phyloP scores from a whole-genome alignment of 441 rosid genomes.

The Croton setiger region DNA sequence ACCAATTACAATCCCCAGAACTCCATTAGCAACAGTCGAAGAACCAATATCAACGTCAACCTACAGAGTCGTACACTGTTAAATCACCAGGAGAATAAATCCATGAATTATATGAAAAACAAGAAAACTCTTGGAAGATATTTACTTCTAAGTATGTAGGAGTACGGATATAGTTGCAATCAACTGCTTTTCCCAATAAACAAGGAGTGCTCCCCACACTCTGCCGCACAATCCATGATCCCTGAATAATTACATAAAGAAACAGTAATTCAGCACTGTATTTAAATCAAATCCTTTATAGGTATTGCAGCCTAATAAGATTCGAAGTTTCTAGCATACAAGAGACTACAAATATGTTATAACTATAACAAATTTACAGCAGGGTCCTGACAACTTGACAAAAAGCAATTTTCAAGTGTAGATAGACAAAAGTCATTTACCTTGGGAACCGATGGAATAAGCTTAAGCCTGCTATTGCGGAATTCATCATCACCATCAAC shows the following conservation, averaged over 20 bases:
- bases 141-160: slow-evolving; percentile 79
- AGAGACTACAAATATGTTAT: neutral
- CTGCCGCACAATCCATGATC: slow-evolving; percentile 98
- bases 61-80: slow-evolving; percentile 35
- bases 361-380: neutral
- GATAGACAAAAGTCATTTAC: slow-evolving; percentile 34
- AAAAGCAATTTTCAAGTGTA: slow-evolving; percentile 9
- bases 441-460: slow-evolving; percentile 95
- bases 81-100: slow-evolving; percentile 8
- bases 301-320: neutral
- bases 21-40: slow-evolving; percentile 98
- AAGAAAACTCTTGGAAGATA: neutral
- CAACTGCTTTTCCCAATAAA: slow-evolving; percentile 94
- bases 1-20: slow-evolving; percentile 91
- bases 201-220: slow-evolving; percentile 99
- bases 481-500: slow-evolving; percentile 99
- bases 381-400: slow-evolving; percentile 12
- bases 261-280: neutral
- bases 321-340: neutral
- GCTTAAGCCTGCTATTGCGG: slow-evolving; percentile 94
- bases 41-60: slow-evolving; percentile 98
- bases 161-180: slow-evolving; percentile 90
- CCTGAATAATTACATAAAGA: slow-evolving; percentile 45
- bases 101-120: neutral
- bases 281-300: neutral